These are phyloP conservation scores for Aspergillus quadrilineatus DNA, from an alignment of 2,329 filamentous ascomycete genomes.

Conservation along the genomic window DNA sequence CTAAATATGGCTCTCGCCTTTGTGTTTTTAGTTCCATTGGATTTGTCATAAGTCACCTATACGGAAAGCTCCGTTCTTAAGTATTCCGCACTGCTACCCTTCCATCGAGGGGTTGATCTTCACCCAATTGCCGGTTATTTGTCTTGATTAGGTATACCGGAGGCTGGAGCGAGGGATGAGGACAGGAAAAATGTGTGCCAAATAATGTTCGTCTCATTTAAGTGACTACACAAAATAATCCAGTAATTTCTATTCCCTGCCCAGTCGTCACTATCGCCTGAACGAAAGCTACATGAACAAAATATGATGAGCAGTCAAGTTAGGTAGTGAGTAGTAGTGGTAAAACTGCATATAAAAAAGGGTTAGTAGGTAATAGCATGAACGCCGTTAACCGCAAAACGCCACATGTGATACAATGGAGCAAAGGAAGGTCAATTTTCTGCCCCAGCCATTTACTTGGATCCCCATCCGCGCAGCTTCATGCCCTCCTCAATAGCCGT, in stretches of 20 bases:
- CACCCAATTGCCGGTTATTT: background rate
- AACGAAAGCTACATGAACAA: background rate
- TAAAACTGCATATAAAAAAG: background rate
- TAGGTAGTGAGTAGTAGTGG: background rate
- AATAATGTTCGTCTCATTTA: background rate
- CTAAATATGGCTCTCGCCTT: background rate
- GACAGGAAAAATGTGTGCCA: background rate
- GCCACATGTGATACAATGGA: conserved; percentile 1
- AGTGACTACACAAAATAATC: background rate
- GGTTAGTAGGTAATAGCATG: background rate
- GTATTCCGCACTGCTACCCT: background rate
- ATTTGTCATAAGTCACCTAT: background rate
- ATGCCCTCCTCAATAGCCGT: conserved; percentile 83
- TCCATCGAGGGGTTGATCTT: background rate
- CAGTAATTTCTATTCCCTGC: background rate
- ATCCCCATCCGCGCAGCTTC: conserved; percentile 74
- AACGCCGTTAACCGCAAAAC: conserved; percentile 9
- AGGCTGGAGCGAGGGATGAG: background rate
- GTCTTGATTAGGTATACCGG: too few species aligned
- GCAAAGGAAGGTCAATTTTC: background rate
- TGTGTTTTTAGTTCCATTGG: background rate
- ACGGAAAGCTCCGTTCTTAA: too few species aligned
- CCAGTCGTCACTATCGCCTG: background rate
- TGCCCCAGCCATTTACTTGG: conserved; percentile 21
- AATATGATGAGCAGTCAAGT: background rate